A percentile compares a stretch with the other conserved stretches of the same genome.
These are phyloP conservation scores for Oehlia diaphana DNA, from an alignment of 192 early-diverging fungal species.

Conservation along the genomic window DNA sequence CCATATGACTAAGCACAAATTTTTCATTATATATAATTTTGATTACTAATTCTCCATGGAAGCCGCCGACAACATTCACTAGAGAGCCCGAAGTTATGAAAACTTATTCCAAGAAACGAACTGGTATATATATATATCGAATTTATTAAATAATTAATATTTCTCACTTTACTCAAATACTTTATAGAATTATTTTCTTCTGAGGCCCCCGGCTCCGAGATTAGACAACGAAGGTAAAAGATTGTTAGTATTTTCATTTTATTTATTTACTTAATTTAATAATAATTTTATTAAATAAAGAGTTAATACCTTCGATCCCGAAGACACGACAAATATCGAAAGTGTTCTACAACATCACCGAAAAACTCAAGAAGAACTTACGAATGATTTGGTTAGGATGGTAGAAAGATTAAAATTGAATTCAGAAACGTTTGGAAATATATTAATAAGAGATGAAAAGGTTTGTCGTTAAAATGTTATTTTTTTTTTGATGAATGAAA, in stretches of 20 bases:
- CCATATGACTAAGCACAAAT: no score
- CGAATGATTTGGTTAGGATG: constrained; percentile 48
- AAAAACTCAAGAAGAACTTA: constrained; percentile 51
- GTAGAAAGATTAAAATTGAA: constrained; percentile 52
- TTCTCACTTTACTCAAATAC: background rate
- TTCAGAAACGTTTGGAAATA: constrained; percentile 44
- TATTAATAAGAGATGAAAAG: constrained; percentile 43
- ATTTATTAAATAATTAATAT: background rate
- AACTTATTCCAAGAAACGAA: background rate
- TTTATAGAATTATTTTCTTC: constrained; percentile 27
- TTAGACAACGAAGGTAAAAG: constrained; percentile 18
- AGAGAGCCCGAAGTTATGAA: background rate
- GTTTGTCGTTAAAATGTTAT: constrained; percentile 16
- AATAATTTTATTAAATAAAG: background rate
- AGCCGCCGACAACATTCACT: background rate
- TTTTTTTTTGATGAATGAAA: no score
- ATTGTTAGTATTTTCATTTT: background rate
- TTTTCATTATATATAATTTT: background rate
- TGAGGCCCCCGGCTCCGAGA: background rate
- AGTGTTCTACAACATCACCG: constrained; percentile 50
- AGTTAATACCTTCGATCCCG: constrained; percentile 13
- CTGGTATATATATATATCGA: background rate
- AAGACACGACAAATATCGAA: constrained; percentile 41
- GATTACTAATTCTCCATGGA: background rate
- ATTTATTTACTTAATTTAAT: background rate